A percentile compares a stretch with the other conserved stretches of the same genome.
These are phyloP conservation scores for Mycena alexandri DNA, from an alignment of 768 basidiomycete species.

Conservation along the genomic window DNA sequence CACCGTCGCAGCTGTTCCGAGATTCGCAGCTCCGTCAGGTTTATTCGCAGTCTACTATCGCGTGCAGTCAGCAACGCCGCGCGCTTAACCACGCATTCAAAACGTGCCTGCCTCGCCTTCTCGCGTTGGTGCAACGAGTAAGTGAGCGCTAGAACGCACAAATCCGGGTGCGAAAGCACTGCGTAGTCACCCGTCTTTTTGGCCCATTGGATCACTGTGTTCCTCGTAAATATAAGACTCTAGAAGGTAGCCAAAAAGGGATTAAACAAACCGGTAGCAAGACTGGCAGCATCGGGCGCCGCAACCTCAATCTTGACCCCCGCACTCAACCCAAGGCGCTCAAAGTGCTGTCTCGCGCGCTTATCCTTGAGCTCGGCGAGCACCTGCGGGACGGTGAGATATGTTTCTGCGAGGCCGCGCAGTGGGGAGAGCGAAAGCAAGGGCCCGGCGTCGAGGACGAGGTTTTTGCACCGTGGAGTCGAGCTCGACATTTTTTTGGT, in stretches of 20 bases:
- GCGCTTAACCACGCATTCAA: not conserved
- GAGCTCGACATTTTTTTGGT: conserved; percentile 31
- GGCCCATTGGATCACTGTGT: conserved; percentile 86
- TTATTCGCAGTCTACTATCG: conserved; percentile 42
- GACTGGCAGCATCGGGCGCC: conserved; percentile 75
- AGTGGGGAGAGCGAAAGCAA: conserved; percentile 90
- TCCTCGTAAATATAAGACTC: conserved; percentile 21
- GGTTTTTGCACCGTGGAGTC: conserved; percentile 72
- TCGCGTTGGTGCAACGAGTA: conserved; percentile 72
- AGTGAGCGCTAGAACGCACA: conserved; percentile 91
- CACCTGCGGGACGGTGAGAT: conserved; percentile 91
- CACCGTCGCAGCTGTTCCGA: conserved; percentile 20
- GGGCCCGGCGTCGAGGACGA: conserved; percentile 95
- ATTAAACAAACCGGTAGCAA: conserved; percentile 67
- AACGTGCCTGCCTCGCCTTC: conserved; percentile 47
- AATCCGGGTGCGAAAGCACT: conserved; percentile 91
- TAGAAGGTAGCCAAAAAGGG: not conserved
- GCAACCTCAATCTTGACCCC: conserved; percentile 82
- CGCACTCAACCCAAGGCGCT: conserved; percentile 78
- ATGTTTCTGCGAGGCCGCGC: conserved; percentile 88
- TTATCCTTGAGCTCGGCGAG: conserved; percentile 91
- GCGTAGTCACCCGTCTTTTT: conserved; percentile 97
- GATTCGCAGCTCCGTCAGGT: conserved; percentile 8
- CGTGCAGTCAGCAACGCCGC: conserved; percentile 32
- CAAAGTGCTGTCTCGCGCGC: conserved; percentile 88